These are phyloP conservation scores for Diutina neorugosa DNA, from an alignment of 1,139 yeast genomes.

Conservation along the genomic window DNA sequence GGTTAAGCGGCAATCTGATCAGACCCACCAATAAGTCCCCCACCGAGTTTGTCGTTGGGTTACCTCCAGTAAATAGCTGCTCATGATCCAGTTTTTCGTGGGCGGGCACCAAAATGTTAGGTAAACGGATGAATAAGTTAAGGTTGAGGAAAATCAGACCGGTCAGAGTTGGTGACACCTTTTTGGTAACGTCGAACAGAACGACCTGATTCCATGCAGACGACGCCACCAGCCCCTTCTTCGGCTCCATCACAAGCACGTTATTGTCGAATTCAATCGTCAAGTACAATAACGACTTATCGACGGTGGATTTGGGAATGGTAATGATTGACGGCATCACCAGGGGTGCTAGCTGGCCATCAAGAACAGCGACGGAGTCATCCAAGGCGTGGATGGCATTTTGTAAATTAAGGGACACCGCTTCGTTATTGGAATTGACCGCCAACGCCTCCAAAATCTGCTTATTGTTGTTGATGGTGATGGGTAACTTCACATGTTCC, in stretches of 20 bases:
- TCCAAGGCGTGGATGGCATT: conserved; percentile 9
- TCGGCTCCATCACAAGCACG: conserved; percentile 74
- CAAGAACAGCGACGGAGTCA: conserved; percentile 13
- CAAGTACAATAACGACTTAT: conserved; percentile 51
- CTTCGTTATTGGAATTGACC: conserved; percentile 29
- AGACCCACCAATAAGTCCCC: conserved; percentile 34
- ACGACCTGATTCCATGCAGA: conserved; percentile 75
- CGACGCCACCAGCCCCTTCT: conserved; percentile 47
- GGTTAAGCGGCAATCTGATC: conserved; percentile 31
- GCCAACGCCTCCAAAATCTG: conserved; percentile 42
- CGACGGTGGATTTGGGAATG: conserved; percentile 35
- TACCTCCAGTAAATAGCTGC: conserved; percentile 16
- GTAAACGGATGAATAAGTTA: conserved; percentile 68
- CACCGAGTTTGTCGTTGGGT: conserved; percentile 8
- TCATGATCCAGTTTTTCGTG: conserved; percentile 20
- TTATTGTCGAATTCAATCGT: conserved; percentile 74
- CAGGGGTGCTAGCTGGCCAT: conserved; percentile 26
- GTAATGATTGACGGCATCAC: conserved; percentile 58
- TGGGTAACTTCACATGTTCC: conserved; percentile 49
- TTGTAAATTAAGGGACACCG: conserved; percentile 23
- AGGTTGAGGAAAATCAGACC: conserved; percentile 43
- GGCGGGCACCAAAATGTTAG: conserved; percentile 48
- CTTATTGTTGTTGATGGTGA: conserved; percentile 39
- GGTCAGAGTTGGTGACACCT: conserved; percentile 13
- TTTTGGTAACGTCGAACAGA: conserved; percentile 79